phyloP scores from a whole-genome alignment of 768 basidiomycete species.

The Lepiota brunneoincarnata region DNA sequence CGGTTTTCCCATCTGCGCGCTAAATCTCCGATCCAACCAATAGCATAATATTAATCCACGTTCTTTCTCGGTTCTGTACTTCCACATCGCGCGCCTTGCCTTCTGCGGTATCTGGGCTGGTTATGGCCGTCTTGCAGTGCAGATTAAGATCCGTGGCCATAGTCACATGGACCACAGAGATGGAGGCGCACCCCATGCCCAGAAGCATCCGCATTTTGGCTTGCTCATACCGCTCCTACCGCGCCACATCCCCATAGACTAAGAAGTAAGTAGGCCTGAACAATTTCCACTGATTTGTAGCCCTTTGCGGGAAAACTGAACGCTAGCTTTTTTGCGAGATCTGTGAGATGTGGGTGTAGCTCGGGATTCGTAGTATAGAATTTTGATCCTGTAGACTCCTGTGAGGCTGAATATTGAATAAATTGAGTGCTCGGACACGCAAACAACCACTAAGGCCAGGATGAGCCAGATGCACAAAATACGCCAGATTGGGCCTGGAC shows the following conservation, averaged over 20 bases:
- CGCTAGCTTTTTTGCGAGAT: conserved; percentile 83
- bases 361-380: conserved; percentile 84
- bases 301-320: conserved; percentile 84
- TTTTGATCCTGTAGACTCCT: no score
- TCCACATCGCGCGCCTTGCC: conserved; percentile 77
- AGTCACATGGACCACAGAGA: background rate
- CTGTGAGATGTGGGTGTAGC: conserved; percentile 73
- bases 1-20: conserved; percentile 97
- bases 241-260: conserved; percentile 91
- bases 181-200: conserved; percentile 71
- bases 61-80: conserved; percentile 91
- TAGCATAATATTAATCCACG: conserved; percentile 93
- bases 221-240: conserved; percentile 93
- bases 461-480: no score
- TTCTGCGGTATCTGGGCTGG: conserved; percentile 70
- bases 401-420: no score
- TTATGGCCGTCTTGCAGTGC: conserved; percentile 76
- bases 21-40: conserved; percentile 82
- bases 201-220: conserved; percentile 91
- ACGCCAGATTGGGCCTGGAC: no score
- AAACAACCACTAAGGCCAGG: no score
- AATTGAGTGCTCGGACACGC: no score
- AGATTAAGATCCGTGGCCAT: conserved; percentile 97
- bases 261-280: conserved; percentile 91
- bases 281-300: conserved; percentile 92